Percentiles rank a stretch among this genome's conserved stretches.
Evolutionary conservation across 495 filamentous ascomycete genomes (phyloP).

Genomic region (Penicillium simplicissimum): DNA sequence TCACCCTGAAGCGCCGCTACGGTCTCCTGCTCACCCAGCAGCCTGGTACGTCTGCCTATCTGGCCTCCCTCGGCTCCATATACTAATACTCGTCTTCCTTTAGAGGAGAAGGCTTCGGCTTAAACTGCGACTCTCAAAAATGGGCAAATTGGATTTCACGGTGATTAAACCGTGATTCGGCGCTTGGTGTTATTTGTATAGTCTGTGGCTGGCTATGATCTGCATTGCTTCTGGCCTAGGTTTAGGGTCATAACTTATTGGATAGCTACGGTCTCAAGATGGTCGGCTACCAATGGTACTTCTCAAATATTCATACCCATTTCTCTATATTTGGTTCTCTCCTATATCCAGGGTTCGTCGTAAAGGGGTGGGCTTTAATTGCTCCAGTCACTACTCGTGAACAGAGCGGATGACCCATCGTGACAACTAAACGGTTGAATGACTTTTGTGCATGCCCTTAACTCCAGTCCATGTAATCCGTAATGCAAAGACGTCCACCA

Average conservation of each 20-base stretch:
- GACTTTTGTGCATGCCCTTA: constrained; percentile 36
- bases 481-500: constrained; percentile 24
- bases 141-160: constrained; percentile 32
- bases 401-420: constrained; percentile 5
- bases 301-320: background rate
- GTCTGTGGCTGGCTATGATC: constrained; percentile 34
- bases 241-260: constrained; percentile 5
- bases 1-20: constrained; percentile 90
- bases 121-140: constrained; percentile 23
- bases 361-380: constrained; percentile 1
- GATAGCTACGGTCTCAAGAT: constrained; percentile 10
- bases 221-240: constrained; percentile 18
- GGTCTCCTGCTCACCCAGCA: constrained; percentile 83
- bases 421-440: constrained; percentile 16
- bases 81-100: constrained; percentile 14
- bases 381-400: background rate
- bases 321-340: constrained; percentile 8
- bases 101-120: constrained; percentile 36
- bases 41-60: constrained; percentile 41
- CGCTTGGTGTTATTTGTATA: constrained; percentile 49
- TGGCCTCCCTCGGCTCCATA: background rate
- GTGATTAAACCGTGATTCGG: constrained; percentile 36
- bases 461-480: constrained; percentile 37
- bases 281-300: constrained; percentile 19
- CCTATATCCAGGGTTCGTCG: constrained; percentile 15